Evolutionary conservation across 306 rosid genomes (phyloP).

Genomic region (Spatholobus suberectus): DNA sequence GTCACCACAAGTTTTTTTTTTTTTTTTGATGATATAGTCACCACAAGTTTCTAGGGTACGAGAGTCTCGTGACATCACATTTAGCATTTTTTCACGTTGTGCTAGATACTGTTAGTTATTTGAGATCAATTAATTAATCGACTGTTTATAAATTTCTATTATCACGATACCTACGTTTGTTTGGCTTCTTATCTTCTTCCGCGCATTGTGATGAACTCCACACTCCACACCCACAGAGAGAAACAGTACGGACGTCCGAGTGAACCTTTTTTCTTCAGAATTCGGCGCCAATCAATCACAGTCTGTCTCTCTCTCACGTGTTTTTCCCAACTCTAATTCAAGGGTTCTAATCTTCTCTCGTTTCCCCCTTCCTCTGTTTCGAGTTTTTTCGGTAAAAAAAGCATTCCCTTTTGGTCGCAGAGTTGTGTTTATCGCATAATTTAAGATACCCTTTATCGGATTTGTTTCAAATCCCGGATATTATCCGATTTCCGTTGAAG

Average conservation of each 20-base stretch:
- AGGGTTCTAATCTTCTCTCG: constrained; percentile 30
- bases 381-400: background rate
- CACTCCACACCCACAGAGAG: background rate
- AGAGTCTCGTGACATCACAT: background rate
- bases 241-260: background rate
- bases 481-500: constrained; percentile 23
- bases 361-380: background rate
- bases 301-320: too few species aligned
- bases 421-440: constrained; percentile 7
- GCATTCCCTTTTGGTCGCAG: background rate
- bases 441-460: background rate
- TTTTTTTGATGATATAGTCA: too few species aligned
- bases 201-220: constrained; percentile 5
- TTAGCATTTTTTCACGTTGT: background rate
- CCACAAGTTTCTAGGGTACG: background rate
- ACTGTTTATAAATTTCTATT: background rate
- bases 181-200: background rate
- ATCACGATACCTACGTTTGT: too few species aligned
- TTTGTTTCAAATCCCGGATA: background rate
- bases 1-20: too few species aligned
- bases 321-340: background rate
- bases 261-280: background rate
- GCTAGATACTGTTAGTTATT: background rate
- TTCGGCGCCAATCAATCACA: constrained; percentile 7
- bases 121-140: background rate